Base-by-base conservation (phyloP, 1,284 basidiomycete genomes). In the Sparassis latifolia region DNA sequence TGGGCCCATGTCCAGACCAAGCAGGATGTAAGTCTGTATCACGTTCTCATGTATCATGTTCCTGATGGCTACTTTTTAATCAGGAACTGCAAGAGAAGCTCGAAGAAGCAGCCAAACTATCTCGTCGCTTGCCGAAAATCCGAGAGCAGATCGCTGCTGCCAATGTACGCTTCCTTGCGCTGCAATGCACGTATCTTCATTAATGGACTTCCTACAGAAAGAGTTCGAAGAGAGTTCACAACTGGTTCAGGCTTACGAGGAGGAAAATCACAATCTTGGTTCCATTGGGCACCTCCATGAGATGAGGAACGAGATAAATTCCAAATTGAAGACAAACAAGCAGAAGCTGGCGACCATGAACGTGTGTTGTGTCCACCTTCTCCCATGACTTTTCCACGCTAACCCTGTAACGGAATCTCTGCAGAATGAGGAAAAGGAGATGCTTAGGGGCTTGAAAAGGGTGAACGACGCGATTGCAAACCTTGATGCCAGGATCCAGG, bases 1-100 rank as follows among this genome's bases (percentile, higher is more conserved):
- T 98, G 96, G 96, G 79, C 90, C 5, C 89, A 91, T 61, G 92
- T 98, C 10, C 76, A 75, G 2, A 73, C 73, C 10, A 93, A 92
- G 62, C 77, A 90, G 62, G 67, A 72, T 42, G 90, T 76, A 31
- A 10, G 57, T 54, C n/a, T 29, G 41, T 6, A 2, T 31, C 40
- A 35, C 6, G 5, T 5, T 9, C 3, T n/a, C 2, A 12, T 9
- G n/a, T 6, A 28, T 43, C 30, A 4, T n/a, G 9, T 29, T 5
- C 2, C 4, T 2, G 32, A 33, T 4, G 27, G 31, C 38, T 35
- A 37, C 28, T 43, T 6, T 30, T 42, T 12, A 31, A 10, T 20
- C 51, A 78, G 75, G 77, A 89, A 63, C 62, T 88, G 65, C 67
- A 68, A 41, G 59, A 59, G 37, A 78, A 81, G 57, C 56, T 78